phyloP scores from a whole-genome alignment of 2,329 filamentous ascomycete species.

The Trichoderma hamatum region DNA sequence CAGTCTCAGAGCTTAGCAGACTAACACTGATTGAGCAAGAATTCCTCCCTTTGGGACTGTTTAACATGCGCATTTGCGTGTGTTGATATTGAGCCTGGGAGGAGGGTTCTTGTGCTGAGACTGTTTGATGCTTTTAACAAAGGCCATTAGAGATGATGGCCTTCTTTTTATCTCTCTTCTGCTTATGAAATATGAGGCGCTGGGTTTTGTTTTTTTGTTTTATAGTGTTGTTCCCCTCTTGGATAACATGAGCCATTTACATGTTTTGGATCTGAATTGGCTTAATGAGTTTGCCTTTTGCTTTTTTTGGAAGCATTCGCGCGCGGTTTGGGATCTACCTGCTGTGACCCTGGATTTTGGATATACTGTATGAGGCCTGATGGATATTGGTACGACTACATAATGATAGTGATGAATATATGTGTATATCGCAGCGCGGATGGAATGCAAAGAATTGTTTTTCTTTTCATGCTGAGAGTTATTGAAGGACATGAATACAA shows the following conservation, averaged over 20 bases:
- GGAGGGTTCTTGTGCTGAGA: background rate
- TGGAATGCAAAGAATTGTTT: background rate
- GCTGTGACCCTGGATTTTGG: background rate
- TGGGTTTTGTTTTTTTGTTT: background rate
- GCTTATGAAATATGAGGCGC: background rate
- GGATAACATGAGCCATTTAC: background rate
- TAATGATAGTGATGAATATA: conserved; percentile 1
- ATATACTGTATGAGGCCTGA: conserved; percentile 3
- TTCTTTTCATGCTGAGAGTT: background rate
- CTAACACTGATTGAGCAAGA: conserved; percentile 22
- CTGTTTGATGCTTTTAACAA: background rate
- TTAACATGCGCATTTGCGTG: background rate
- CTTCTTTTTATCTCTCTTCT: background rate
- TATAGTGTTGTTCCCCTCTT: background rate
- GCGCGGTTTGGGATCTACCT: background rate
- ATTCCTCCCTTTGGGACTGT: background rate
- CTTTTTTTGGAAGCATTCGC: background rate
- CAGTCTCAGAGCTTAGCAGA: conserved; percentile 35
- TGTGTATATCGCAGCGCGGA: background rate
- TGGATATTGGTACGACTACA: background rate
- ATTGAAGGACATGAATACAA: background rate
- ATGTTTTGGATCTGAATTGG: background rate
- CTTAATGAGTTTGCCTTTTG: background rate
- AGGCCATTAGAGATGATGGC: background rate
- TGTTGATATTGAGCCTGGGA: background rate